These are phyloP conservation scores for Dactylellina leptospora DNA, from an alignment of 2,329 filamentous ascomycete genomes.

Conservation along the genomic window DNA sequence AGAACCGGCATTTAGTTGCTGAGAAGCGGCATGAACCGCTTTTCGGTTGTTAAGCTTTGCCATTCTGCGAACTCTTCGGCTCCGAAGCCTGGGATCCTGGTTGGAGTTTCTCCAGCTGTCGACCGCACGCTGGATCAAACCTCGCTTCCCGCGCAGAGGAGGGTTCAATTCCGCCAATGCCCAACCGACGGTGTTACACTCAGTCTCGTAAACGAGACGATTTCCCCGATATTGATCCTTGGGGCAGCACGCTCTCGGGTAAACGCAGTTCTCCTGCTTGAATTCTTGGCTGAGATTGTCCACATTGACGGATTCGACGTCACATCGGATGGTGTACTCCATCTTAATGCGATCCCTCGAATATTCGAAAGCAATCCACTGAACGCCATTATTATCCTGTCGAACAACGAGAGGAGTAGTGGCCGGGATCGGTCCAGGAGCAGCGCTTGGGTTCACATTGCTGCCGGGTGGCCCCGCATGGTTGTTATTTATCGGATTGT, in stretches of 20 bases:
- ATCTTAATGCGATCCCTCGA: slow-evolving; percentile 68
- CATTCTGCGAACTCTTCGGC: slow-evolving; percentile 90
- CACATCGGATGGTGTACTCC: slow-evolving; percentile 86
- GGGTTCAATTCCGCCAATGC: slow-evolving; percentile 92
- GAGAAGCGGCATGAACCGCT: slow-evolving; percentile 70
- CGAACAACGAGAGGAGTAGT: slow-evolving; percentile 93
- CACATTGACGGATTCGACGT: slow-evolving; percentile 94
- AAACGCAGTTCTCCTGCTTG: slow-evolving; percentile 98
- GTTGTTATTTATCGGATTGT: slow-evolving; percentile 61
- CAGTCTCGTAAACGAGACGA: slow-evolving; percentile 92
- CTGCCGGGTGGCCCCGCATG: slow-evolving; percentile 48
- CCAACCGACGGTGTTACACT: slow-evolving; percentile 99
- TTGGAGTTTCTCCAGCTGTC: slow-evolving; percentile 99
- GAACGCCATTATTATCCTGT: slow-evolving; percentile 94
- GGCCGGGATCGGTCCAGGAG: slow-evolving; percentile 93
- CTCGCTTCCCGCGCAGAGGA: slow-evolving; percentile 88
- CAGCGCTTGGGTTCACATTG: slow-evolving; percentile 82
- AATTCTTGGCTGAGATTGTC: slow-evolving; percentile 86
- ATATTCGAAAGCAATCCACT: slow-evolving; percentile 74
- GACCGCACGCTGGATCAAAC: slow-evolving; percentile 93
- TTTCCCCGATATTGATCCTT: slow-evolving; percentile 98
- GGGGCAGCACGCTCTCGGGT: slow-evolving; percentile 89
- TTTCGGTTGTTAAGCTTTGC: slow-evolving; percentile 94
- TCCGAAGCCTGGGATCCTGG: slow-evolving; percentile 89
- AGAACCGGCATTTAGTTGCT: slow-evolving; percentile 59